phyloP scores from a whole-genome alignment of 176 grass and related monocot genomes.

The Aegilops speltoides region DNA sequence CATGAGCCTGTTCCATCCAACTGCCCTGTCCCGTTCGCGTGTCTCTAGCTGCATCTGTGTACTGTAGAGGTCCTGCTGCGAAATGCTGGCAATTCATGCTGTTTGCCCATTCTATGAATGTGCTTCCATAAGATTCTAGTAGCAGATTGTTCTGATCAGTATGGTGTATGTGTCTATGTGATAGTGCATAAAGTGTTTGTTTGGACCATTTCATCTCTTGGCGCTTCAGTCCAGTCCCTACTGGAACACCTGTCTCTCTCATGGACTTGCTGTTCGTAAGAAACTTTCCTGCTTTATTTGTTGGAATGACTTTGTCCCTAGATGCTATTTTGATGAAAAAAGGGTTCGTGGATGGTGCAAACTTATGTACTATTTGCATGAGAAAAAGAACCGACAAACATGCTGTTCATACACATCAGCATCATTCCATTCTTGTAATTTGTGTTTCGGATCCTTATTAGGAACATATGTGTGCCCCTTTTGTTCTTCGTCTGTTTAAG shows the following conservation, averaged over 20 bases:
- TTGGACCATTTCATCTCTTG: background rate
- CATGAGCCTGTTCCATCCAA: background rate
- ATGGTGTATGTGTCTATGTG: background rate
- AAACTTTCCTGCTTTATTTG: conserved; percentile 14
- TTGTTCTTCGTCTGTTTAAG: background rate
- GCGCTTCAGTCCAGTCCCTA: background rate
- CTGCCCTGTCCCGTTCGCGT: background rate
- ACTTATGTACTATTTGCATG: background rate
- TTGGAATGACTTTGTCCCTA: background rate
- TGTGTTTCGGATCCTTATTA: background rate
- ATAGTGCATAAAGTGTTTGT: background rate
- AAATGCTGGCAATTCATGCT: background rate
- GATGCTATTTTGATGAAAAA: conserved; percentile 6
- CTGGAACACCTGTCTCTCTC: conserved; percentile 18
- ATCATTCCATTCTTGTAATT: background rate
- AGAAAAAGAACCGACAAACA: conserved; percentile 1
- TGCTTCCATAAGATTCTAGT: background rate
- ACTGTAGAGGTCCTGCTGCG: background rate
- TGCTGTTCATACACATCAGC: background rate
- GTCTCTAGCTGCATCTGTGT: background rate
- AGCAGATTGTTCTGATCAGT: background rate
- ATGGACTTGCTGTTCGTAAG: conserved; percentile 27
- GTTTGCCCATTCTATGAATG: background rate
- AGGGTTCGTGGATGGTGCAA: background rate
- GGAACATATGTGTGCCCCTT: background rate